These are phyloP conservation scores for Debaryomyces prosopidis DNA, from an alignment of 805 yeast species.

Conservation along the genomic window DNA sequence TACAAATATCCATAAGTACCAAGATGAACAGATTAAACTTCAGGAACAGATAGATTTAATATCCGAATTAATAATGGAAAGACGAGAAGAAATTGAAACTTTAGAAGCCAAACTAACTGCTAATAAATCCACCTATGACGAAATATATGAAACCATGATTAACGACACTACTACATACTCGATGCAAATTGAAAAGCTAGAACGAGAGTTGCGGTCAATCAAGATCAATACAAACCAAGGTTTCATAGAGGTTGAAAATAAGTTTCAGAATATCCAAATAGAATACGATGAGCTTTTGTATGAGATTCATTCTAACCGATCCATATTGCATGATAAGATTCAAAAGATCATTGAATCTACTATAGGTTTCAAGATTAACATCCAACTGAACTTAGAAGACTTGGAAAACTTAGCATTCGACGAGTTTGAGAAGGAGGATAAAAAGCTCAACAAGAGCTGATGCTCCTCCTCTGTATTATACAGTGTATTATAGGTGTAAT, in stretches of 20 bases:
- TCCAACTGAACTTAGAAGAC: conserved; percentile 65
- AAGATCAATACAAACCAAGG: conserved; percentile 51
- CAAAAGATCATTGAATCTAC: conserved; percentile 59
- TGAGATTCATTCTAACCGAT: conserved; percentile 48
- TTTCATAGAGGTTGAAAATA: conserved; percentile 45
- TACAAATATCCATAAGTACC: conserved; percentile 45
- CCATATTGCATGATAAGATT: conserved; percentile 51
- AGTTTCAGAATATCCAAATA: conserved; percentile 50
- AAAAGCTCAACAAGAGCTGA: conserved; percentile 2
- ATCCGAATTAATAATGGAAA: conserved; percentile 55
- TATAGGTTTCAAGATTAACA: conserved; percentile 63
- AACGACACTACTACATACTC: conserved; percentile 53
- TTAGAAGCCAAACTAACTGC: conserved; percentile 57
- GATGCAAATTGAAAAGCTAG: conserved; percentile 66
- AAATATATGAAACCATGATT: conserved; percentile 53
- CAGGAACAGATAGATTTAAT: conserved; percentile 62
- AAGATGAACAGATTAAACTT: conserved; percentile 56
- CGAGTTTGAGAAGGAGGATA: conserved; percentile 20
- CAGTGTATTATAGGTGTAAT: conserved; percentile 3
- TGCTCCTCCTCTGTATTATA: background rate
- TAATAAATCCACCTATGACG: conserved; percentile 54
- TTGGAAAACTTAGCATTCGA: conserved; percentile 46
- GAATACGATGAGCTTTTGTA: conserved; percentile 52
- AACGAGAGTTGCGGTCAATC: conserved; percentile 53
- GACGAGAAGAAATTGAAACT: conserved; percentile 55